A percentile compares a stretch with the other conserved stretches of the same genome.
phyloP scores from a whole-genome alignment of 768 basidiomycete genomes.

The Mycena leptocephala region DNA sequence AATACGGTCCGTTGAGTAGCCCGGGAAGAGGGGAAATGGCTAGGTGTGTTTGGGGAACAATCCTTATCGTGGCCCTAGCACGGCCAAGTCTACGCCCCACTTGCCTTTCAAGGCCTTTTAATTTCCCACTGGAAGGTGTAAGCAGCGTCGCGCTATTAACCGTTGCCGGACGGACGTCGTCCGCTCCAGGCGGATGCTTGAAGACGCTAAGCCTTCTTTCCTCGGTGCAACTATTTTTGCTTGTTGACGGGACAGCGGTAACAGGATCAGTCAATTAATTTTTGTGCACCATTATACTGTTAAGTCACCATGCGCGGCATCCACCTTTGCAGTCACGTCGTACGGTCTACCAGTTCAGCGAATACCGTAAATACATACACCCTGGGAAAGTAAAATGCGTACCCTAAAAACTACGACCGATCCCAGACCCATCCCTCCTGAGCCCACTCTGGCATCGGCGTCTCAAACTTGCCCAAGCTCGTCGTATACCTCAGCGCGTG shows the following conservation, averaged over 20 bases:
- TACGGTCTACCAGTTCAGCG: slow-evolving; percentile 2
- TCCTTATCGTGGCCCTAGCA: slow-evolving; percentile 12
- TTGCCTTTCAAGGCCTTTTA: slow-evolving; percentile 20
- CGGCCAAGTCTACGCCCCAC: slow-evolving; percentile 16
- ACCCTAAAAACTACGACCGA: slow-evolving; percentile 44
- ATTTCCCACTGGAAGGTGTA: slow-evolving; percentile 27
- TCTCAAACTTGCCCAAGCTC: slow-evolving; percentile 87
- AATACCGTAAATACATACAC: slow-evolving; percentile 22
- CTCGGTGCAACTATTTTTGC: slow-evolving; percentile 26
- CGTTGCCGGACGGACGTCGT: slow-evolving; percentile 23
- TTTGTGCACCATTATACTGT: slow-evolving; percentile 22
- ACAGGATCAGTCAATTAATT: slow-evolving; percentile 26
- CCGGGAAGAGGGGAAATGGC: slow-evolving; percentile 26
- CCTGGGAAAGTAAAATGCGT: slow-evolving; percentile 19
- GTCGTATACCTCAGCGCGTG: slow-evolving; percentile 92
- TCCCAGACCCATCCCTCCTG: slow-evolving; percentile 82
- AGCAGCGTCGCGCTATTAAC: slow-evolving; percentile 23
- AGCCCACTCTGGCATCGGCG: slow-evolving; percentile 94
- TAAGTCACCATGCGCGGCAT: slow-evolving; percentile 13
- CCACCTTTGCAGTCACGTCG: slow-evolving; percentile 1
- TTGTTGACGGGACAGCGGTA: neutral
- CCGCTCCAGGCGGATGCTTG: slow-evolving; percentile 26
- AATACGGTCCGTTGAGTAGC: slow-evolving; percentile 13
- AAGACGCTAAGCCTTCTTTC: slow-evolving; percentile 18
- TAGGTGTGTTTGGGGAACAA: slow-evolving; percentile 16